Base-by-base conservation (phyloP, 352 stramenopile species). In the Thalassiosira hispida region DNA sequence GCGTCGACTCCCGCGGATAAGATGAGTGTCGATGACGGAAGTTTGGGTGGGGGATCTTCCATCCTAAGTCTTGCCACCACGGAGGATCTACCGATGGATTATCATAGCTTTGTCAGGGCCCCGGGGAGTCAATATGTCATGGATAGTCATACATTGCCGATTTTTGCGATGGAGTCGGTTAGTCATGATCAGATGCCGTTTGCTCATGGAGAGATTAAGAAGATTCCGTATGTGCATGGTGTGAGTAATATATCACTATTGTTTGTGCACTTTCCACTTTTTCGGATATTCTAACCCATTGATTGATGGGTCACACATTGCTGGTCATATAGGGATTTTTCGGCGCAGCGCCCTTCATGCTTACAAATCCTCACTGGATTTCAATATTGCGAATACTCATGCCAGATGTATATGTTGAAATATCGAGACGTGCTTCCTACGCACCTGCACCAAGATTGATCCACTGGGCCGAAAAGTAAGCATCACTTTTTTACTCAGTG, bases 381-480 rank as follows among this genome's bases (percentile, higher is more conserved):
- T 52, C 55, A 8, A 91, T 94, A 44, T 63, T 94, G 42, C 60
- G 85, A 69, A 60, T 85, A 25, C 74, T 94, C 23, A 91, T 93
- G 84, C 89, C 89, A 12, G 87, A 93, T 80, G 89, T 94, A 0
- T 94, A 92, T 64, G 79, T 92, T n/a, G 85, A 93, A 72, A 91
- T 94, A 72, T 84, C 76, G 16, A 81, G 74, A 42, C 85, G 87
- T 68, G 79, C 91, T 27, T 69, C 71, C 0, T 78, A 83, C 46
- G 70, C 79, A 42, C 63, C 79, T 44, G 79, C 79, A 11, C 79
- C 86, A 20, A 79, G 79, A 71, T 63, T 93, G 7, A 94, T 94
- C 64, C 89, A 94, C 65, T 94, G 89, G 89, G 89, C 87, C 16
- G 89, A 94, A 79, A 93, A 94, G 73, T 81, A 44, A 81, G 73